These are phyloP conservation scores for Starmera stellimalicola DNA, from an alignment of 1,139 yeast genomes.

Conservation along the genomic window DNA sequence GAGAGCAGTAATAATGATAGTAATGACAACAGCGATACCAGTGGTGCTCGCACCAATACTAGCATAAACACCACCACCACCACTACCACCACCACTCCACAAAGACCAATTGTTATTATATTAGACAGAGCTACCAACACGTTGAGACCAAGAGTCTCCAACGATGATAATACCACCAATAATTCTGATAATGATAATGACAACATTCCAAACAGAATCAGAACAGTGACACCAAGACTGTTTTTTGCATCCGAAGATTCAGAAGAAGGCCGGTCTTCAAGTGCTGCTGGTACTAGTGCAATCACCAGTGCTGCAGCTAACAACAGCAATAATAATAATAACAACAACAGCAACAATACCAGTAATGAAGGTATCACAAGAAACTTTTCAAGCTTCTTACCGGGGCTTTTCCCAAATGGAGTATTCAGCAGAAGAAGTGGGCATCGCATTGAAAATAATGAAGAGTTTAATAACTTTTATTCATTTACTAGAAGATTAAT, in stretches of 20 bases:
- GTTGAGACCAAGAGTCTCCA: conserved; percentile 1
- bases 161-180: not conserved
- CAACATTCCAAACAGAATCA: not conserved
- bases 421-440: conserved; percentile 43
- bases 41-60: not conserved
- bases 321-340: not conserved
- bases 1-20: not conserved
- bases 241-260: not conserved
- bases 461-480: conserved; percentile 7
- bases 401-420: conserved; percentile 35
- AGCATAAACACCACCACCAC: not conserved
- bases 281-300: not conserved
- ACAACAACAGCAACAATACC: not conserved
- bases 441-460: conserved; percentile 36
- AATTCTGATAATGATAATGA: not conserved
- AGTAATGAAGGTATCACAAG: conserved; percentile 2
- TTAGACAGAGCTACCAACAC: conserved; percentile 14
- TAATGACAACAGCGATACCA: not conserved
- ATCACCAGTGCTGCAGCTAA: not conserved
- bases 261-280: not conserved
- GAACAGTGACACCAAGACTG: not conserved
- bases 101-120: conserved; percentile 17
- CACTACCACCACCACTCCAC: not conserved
- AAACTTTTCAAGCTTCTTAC: conserved; percentile 5
- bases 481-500: conserved; percentile 11